A percentile compares a stretch with the other conserved stretches of the same genome.
phyloP scores from a whole-genome alignment of 306 rosid species.

The Quercus rubra region DNA sequence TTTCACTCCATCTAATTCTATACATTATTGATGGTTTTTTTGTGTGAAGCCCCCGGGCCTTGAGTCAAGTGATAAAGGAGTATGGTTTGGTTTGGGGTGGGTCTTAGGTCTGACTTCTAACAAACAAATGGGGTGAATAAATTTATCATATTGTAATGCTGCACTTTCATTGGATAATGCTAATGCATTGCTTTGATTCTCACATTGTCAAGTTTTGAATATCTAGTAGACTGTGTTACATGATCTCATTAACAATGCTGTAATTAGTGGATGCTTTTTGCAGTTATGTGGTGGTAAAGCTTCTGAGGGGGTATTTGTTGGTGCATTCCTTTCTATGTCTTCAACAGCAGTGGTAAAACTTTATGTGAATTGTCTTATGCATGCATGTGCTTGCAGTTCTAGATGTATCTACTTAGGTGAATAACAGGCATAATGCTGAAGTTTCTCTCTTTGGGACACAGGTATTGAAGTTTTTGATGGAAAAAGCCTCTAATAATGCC shows the following conservation, averaged over 20 bases:
- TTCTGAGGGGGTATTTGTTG: slow-evolving; percentile 90
- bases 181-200: neutral
- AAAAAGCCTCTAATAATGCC: slow-evolving; percentile 65
- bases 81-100: neutral
- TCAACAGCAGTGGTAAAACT: slow-evolving; percentile 90
- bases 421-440: neutral
- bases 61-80: neutral
- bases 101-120: neutral
- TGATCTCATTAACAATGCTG: slow-evolving; percentile 27
- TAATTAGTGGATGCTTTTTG: slow-evolving; percentile 46
- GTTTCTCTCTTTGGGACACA: slow-evolving; percentile 27
- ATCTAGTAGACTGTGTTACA: slow-evolving; percentile 26
- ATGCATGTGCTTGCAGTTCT: slow-evolving; percentile 1
- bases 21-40: slow-evolving; percentile 9
- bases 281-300: slow-evolving; percentile 97
- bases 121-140: neutral
- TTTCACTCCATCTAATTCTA: slow-evolving; percentile 10
- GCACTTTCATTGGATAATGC: neutral
- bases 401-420: neutral
- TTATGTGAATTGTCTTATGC: slow-evolving; percentile 16
- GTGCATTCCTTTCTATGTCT: slow-evolving; percentile 91
- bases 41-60: neutral
- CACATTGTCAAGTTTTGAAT: slow-evolving; percentile 1
- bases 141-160: neutral
- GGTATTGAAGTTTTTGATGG: slow-evolving; percentile 97